Base-by-base conservation (phyloP, 768 basidiomycete genomes). In the Pisolithus marmoratus region DNA sequence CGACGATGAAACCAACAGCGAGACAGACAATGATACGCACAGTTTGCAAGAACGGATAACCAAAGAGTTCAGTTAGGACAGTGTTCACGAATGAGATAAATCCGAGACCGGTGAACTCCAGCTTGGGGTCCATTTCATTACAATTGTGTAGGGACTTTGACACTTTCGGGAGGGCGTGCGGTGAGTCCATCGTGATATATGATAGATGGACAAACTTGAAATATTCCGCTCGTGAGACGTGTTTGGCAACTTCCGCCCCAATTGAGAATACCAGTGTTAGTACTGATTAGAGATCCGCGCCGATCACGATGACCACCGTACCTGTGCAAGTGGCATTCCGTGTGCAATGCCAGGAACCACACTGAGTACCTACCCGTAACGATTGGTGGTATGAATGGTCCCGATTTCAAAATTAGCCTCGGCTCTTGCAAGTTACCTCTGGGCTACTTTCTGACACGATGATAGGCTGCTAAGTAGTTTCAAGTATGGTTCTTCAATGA, bases 81-180 rank as follows among this genome's bases (percentile, higher is more conserved):
- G 91, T 91, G 9, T 79, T 74, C 45, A 82, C 60, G 68, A 92
- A 93, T 0, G 84, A 85, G 26, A 93, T 74, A 75, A 94, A 93
- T 0, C 91, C 91, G 23, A 94, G 79, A 4, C 91, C 90, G 44
- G 92, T 85, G 84, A 84, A 8, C 87, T 90, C 87, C 87, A 93
- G 5, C 81, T 82, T 36, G 54, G 15, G 27, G 20, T 2, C 9
- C 1, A 23, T 3, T 45, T 54, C 17, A 27, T 15, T 26, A 23
- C 8, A 17, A 41, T 24, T 2, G 43, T 14, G 3, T 14, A 49
- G 46, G 56, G 24, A 19, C 2, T 19, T 8, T 37, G 27, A 43
- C 20, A 66, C 79, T 50, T 61, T 84, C 69, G 76, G 83, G 24
- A 87, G 77, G 1, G 90, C 82, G 2, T 81, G 72, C 4, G 87